Conservation (phyloP, 352 stramenopile species). For the Globisporangium camurandrum region DNA sequence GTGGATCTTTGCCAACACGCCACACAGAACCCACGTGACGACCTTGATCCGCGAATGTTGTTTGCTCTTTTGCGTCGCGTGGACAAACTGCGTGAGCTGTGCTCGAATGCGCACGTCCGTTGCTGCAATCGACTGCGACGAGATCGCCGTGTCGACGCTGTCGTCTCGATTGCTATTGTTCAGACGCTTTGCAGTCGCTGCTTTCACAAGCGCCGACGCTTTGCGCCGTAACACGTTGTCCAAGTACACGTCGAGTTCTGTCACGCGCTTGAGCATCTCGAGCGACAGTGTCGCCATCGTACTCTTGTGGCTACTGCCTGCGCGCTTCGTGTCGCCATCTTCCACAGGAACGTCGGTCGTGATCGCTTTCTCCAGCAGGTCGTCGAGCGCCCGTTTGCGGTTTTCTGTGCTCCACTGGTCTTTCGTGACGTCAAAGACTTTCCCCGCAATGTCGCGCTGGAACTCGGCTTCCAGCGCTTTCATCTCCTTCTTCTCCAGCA, state of each 20-base stretch:
- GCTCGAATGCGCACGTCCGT: slow-evolving; percentile 72
- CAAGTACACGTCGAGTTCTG: slow-evolving; percentile 75
- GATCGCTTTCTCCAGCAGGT: slow-evolving; percentile 29
- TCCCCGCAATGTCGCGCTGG: slow-evolving; percentile 64
- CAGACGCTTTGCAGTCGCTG: slow-evolving; percentile 1
- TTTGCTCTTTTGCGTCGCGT: slow-evolving; percentile 63
- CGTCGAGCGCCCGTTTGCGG: slow-evolving; percentile 57
- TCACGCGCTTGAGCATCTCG: slow-evolving; percentile 76
- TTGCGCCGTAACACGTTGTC: slow-evolving; percentile 74
- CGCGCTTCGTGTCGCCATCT: not conserved
- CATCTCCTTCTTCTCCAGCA: slow-evolving; percentile 77
- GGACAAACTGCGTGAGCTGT: slow-evolving; percentile 68
- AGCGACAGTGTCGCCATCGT: slow-evolving; percentile 50
- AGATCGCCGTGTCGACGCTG: slow-evolving; percentile 34
- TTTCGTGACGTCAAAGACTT: slow-evolving; percentile 79
- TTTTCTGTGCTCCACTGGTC: slow-evolving; percentile 83
- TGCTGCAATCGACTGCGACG: slow-evolving; percentile 61
- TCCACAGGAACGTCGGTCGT: too few relatives aligned
- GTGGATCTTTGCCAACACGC: slow-evolving; percentile 81
- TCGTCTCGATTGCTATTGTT: too few relatives aligned
- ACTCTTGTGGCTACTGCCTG: slow-evolving; percentile 8
- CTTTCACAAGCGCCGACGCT: slow-evolving; percentile 20
- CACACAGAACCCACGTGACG: slow-evolving; percentile 81
- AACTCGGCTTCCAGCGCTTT: slow-evolving; percentile 77
- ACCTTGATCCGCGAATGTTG: slow-evolving; percentile 80